Evolutionary conservation across 441 rosid genomes (phyloP), one percentile per base, ranked within the genome.

Genomic region (Dalechampia spathulata): DNA sequence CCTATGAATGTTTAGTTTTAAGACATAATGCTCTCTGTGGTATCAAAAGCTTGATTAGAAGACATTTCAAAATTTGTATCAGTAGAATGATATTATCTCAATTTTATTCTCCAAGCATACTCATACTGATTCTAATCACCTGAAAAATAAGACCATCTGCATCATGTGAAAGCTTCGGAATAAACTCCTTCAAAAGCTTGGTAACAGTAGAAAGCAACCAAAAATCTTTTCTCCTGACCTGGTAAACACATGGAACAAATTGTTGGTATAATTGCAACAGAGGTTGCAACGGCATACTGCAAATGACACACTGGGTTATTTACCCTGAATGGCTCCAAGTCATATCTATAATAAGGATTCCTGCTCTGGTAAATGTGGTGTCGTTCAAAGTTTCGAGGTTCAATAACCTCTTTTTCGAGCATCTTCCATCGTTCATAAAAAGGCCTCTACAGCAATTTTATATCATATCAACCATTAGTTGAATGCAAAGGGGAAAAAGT

Each of bases 181-280:
- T 90, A 67, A 86, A 86, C 57, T 83, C 88, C 70, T 80, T 86
- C 64, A 90, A 65, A 62, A 90, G 76, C 74, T 80, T 87, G 54
- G 76, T 76, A 48, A 80, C 91, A 21, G 91, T 78, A 64, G 94
- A 87, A 39, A 90, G 90, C 72, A 84, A 58, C 94, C 91, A 90
- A 66, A 90, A 90, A 53, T 85, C 94, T 69, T 90, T 87, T 72
- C 94, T 83, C 67, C 96, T 81, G 57, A 85, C 97, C 97, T 90
- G 61, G 41, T 23, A 52, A 53, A 56, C 19, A 47, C 23, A 20
- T n/a, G 22, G 34, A 55, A 55, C 49, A 41, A 49, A 58, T 10
- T 38, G 28, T 19, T 30, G 4, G 41, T 57, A 19, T 37, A 26
- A 9, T 30, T 1, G 4, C 28, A 17, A 48, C 32, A 60, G 20